phyloP scores from a whole-genome alignment of 345 rosid species.

The Hibiscus syriacus region DNA sequence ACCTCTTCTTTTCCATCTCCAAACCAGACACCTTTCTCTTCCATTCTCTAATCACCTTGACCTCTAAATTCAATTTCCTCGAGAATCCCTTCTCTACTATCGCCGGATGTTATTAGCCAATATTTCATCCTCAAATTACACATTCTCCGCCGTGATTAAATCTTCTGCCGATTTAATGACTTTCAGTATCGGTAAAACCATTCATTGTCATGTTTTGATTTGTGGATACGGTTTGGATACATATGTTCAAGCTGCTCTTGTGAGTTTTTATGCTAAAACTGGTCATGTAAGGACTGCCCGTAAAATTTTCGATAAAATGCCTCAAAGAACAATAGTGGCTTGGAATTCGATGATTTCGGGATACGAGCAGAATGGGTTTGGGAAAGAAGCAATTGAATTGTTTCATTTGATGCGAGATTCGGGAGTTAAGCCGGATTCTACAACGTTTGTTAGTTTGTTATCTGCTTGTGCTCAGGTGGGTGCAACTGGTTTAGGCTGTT shows the following conservation, averaged over 20 bases:
- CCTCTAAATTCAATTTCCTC: slow-evolving; percentile 40
- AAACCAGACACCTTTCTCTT: slow-evolving; percentile 68
- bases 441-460: not conserved
- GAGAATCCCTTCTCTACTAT: slow-evolving; percentile 45
- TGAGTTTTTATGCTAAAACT: slow-evolving; percentile 45
- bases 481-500: not conserved
- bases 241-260: slow-evolving; percentile 61
- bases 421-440: not conserved
- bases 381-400: not conserved
- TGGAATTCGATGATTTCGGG: not conserved
- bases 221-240: slow-evolving; percentile 54
- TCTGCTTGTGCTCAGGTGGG: not conserved
- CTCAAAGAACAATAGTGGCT: slow-evolving; percentile 10
- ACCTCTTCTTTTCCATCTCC: slow-evolving; percentile 45
- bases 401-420: not conserved
- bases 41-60: slow-evolving; percentile 46
- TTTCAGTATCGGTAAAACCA: slow-evolving; percentile 32
- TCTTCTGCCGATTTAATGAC: slow-evolving; percentile 55
- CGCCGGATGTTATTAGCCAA: slow-evolving; percentile 41
- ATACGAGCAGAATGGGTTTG: not conserved
- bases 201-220: slow-evolving; percentile 53
- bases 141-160: slow-evolving; percentile 68
- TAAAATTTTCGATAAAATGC: slow-evolving; percentile 61
- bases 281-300: slow-evolving; percentile 41
- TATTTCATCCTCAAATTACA: slow-evolving; percentile 48